Base-by-base conservation (phyloP, 1,284 basidiomycete genomes). In the Papiliotrema nemorosa region DNA sequence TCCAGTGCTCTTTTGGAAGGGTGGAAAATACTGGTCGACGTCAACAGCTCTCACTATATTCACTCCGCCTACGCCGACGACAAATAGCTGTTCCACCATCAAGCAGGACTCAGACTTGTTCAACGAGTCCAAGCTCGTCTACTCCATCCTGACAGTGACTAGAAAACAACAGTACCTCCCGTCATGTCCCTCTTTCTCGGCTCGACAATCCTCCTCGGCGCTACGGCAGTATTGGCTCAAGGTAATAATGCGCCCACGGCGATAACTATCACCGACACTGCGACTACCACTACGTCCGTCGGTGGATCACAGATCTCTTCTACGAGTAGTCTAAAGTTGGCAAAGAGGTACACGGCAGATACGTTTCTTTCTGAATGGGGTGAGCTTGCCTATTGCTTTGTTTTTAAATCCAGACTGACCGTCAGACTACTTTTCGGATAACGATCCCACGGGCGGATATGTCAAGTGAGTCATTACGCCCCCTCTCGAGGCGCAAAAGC, bases 371-470 rank as follows among this genome's bases (percentile, higher is more conserved):
- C 49, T 40, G 64, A 60, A 5, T 72, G 67, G 49, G 60, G 69
- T 70, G 42, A 46, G 69, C 62, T 3, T 13, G 1, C 14, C 29
- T 31, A 7, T 5, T 18, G 16, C 10, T 20, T 25, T 7, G n/a
- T 7, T 22, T 34, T 12, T 21, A 7, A 34, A 47, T 24, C 18
- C 27, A 35, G 20, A 29, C 22, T 40, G 33, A 47, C 9, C 13
- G 26, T 16, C 37, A 72, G 70, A 68, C 34, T 72, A 57, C 50
- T 67, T 59, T 44, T 67, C 67, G 16, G 63, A 58, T 20, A 59
- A 56, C 44, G 70, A 72, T 47, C 70, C 70, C 1, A 69, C 70
- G 7, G 44, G 45, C 18, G 64, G 65, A 12, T 68, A 66, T 46
- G 65, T 69, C 54, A 64, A 69, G 66, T 69, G 47, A 41, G 64